Evolutionary conservation across 495 filamentous ascomycete species (phyloP), one percentile per base, ranked within the genome.

Genomic region (Jackrogersella minutella): DNA sequence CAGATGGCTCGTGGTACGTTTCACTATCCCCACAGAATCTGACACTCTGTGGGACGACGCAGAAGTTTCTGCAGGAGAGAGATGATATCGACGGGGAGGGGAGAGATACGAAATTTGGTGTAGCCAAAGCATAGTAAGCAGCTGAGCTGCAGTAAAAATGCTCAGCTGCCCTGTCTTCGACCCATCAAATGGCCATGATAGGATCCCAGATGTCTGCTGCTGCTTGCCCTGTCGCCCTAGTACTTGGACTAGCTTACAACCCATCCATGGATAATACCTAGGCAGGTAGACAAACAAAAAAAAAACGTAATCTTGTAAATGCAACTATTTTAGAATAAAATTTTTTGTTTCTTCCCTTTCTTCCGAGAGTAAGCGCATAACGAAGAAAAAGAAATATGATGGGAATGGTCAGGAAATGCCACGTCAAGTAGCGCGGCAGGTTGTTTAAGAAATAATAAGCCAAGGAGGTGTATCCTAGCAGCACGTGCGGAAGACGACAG

Each of bases 21-120:
- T 49, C 66, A 69, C 66, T 33, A 58, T 68, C 66, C 57, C 66
- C 66, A 65, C 66, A 60, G 66, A 69, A 57, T 69, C 66, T 69
- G 66, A 69, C 66, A 65, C 61, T 64, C 43, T 31, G 60, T 69
- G 24, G 58, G 52, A 69, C 60, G 52, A 69, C 60, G 49, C 50
- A 44, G 26, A 37, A 41, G 34, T 65, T n/a, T n/a, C 41, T 69
- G 61, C 57, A 62, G 49, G 66, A 57, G 59, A 64, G 37, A 65
- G 51, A 59, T 68, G 58, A 54, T 62, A 54, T 62, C 53, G 54
- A 51, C 22, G 34, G 49, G 3, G 41, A 30, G 41, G 16, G 55
- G 41, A n/a, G 31, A 34, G 37, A 40, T 33, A 24, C 24, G 47
- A 60, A 49, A 43, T 28, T 61, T 43, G 51, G 66, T 61, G 66